These are phyloP conservation scores for Talaromyces albobiverticillius DNA, from an alignment of 2,329 filamentous ascomycete genomes.

Conservation along the genomic window DNA sequence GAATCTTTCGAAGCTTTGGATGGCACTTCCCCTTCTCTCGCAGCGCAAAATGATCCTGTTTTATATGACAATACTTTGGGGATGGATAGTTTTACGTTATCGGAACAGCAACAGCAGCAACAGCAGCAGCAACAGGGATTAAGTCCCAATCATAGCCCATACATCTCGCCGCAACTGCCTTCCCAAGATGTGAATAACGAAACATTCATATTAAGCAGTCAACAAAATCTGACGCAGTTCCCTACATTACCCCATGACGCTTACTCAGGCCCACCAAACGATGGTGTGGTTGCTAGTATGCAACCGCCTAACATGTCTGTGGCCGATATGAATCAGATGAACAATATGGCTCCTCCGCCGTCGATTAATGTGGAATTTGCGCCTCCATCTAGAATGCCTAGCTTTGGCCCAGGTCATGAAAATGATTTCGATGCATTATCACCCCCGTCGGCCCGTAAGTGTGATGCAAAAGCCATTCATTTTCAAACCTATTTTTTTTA, in stretches of 20 bases:
- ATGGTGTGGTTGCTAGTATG: slow-evolving; percentile 47
- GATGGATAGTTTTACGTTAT: slow-evolving; percentile 77
- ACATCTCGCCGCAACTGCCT: slow-evolving; percentile 73
- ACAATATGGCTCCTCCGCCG: slow-evolving; percentile 86
- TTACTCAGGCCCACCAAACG: slow-evolving; percentile 37
- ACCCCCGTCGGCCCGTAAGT: slow-evolving; percentile 64
- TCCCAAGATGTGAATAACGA: slow-evolving; percentile 58
- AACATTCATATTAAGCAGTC: slow-evolving; percentile 44
- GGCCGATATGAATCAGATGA: slow-evolving; percentile 64
- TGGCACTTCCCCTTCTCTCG: slow-evolving; percentile 76
- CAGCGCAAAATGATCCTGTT: slow-evolving; percentile 65
- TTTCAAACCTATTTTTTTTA: neutral
- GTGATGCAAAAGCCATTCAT: neutral
- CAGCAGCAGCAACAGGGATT: slow-evolving; percentile 39
- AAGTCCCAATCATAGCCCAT: slow-evolving; percentile 70
- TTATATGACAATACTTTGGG: slow-evolving; percentile 76
- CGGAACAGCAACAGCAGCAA: slow-evolving; percentile 56
- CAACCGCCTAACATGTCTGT: slow-evolving; percentile 46
- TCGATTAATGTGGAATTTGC: slow-evolving; percentile 94
- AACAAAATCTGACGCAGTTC: slow-evolving; percentile 49
- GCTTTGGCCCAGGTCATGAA: slow-evolving; percentile 65
- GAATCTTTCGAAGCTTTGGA: slow-evolving; percentile 76
- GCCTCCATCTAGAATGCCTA: slow-evolving; percentile 65
- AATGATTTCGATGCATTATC: slow-evolving; percentile 74
- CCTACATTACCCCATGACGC: slow-evolving; percentile 48